phyloP scores from a whole-genome alignment of 768 basidiomycete genomes.

The Rhizopogon vinicolor region DNA sequence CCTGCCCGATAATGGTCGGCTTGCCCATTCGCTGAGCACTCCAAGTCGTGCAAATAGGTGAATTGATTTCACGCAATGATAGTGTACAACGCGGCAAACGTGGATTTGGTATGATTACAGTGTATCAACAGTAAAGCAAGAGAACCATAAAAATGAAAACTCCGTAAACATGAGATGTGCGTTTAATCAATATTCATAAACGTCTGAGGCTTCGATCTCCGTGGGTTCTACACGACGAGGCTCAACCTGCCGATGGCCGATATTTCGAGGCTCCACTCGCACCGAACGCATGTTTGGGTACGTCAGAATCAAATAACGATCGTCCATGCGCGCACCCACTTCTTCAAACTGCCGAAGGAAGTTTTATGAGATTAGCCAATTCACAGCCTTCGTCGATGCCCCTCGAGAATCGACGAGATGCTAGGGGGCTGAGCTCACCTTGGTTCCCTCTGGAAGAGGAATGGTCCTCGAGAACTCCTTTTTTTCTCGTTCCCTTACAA shows the following conservation, averaged over 20 bases:
- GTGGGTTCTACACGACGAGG: constrained; percentile 28
- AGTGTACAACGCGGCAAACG: not conserved
- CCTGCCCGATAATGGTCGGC: not conserved
- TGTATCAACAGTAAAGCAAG: constrained; percentile 5
- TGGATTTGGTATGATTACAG: constrained; percentile 6
- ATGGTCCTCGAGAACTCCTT: constrained; percentile 62
- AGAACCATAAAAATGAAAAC: constrained; percentile 7
- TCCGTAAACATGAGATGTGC: not conserved
- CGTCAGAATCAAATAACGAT: constrained; percentile 53
- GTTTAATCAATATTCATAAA: constrained; percentile 27
- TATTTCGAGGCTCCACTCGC: constrained; percentile 27
- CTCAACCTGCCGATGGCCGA: constrained; percentile 19
- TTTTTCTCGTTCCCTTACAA: constrained; percentile 61
- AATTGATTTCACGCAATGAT: not conserved
- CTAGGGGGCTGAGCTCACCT: constrained; percentile 34
- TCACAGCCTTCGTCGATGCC: not conserved
- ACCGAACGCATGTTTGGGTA: constrained; percentile 48
- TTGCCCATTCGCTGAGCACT: not conserved
- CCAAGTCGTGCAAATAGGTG: not conserved
- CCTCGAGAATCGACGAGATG: not conserved
- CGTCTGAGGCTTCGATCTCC: constrained; percentile 24
- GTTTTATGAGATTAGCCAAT: constrained; percentile 1
- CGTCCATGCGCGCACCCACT: constrained; percentile 62
- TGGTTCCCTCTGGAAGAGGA: constrained; percentile 71
- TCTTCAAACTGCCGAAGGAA: constrained; percentile 57